Percentiles rank a stretch among this genome's conserved stretches.
These are phyloP conservation scores for Malbranchea cinnamomea DNA, from an alignment of 2,329 filamentous ascomycete genomes.

Conservation along the genomic window DNA sequence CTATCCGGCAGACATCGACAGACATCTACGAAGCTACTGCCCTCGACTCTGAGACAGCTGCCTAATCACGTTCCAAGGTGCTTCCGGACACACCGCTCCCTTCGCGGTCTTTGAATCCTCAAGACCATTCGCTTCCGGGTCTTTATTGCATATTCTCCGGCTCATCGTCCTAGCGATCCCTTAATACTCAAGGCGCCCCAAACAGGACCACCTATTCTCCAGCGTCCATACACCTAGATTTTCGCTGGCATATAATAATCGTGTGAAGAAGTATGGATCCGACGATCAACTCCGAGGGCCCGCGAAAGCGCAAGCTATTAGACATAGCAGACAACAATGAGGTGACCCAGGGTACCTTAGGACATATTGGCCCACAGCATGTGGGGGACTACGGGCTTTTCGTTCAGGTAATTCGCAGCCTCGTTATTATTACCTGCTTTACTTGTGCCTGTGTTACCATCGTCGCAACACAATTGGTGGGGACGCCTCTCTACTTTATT, in stretches of 20 bases:
- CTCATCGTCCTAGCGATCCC: background rate
- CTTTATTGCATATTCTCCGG: background rate
- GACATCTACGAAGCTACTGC: too few relatives aligned
- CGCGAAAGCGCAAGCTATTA: constrained; percentile 19
- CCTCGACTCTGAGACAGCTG: too few relatives aligned
- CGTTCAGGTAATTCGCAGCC: constrained; percentile 30
- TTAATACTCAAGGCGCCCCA: too few relatives aligned
- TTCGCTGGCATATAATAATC: too few relatives aligned
- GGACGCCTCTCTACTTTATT: constrained; percentile 45
- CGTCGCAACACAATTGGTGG: constrained; percentile 44
- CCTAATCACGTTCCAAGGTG: too few relatives aligned
- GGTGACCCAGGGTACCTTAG: constrained; percentile 7
- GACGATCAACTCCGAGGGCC: constrained; percentile 11
- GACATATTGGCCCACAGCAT: constrained; percentile 12
- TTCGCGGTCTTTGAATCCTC: too few relatives aligned
- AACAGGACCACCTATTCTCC: too few relatives aligned
- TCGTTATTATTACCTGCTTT: constrained; percentile 32
- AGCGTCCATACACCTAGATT: too few relatives aligned
- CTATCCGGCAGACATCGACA: too few relatives aligned
- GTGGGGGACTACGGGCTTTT: constrained; percentile 30
- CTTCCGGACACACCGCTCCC: too few relatives aligned
- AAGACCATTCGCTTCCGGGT: too few relatives aligned
- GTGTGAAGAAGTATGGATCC: too few relatives aligned
- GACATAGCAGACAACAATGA: constrained; percentile 9
- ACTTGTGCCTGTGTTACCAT: constrained; percentile 27